phyloP scores from a whole-genome alignment of 2,329 filamentous ascomycete species.

The Neurospora sp. region DNA sequence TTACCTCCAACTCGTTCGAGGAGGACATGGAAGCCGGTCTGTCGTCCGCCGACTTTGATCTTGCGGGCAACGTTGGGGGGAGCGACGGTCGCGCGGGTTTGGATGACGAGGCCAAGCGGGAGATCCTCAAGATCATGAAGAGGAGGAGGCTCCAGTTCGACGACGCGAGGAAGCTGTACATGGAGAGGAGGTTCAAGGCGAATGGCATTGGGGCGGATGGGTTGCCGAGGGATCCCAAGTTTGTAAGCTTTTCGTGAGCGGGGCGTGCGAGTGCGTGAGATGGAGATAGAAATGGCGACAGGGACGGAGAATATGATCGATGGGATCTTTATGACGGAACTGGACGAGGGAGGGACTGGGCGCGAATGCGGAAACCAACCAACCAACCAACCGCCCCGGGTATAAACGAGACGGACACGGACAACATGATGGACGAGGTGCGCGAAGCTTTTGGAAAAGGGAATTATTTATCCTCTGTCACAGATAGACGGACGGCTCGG shows the following conservation, averaged over 20 bases:
- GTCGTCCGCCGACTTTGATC: slow-evolving; percentile 72
- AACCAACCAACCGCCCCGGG: background rate
- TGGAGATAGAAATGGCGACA: background rate
- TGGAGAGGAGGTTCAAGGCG: slow-evolving; percentile 74
- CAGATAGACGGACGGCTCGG: background rate
- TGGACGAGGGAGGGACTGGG: background rate
- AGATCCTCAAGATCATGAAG: slow-evolving; percentile 89
- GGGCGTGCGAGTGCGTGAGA: background rate
- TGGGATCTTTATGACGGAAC: background rate
- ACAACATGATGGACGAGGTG: background rate
- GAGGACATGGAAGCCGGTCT: slow-evolving; percentile 84
- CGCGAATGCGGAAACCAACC: background rate
- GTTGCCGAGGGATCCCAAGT: slow-evolving; percentile 81
- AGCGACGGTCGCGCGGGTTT: slow-evolving; percentile 74
- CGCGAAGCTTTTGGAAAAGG: background rate
- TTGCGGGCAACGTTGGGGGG: slow-evolving; percentile 66
- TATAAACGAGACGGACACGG: background rate
- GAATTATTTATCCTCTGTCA: background rate
- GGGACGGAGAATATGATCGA: background rate
- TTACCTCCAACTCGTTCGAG: slow-evolving; percentile 63
- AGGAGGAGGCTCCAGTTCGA: slow-evolving; percentile 73
- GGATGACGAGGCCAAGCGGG: slow-evolving; percentile 68
- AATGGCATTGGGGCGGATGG: slow-evolving; percentile 87
- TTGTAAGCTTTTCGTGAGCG: slow-evolving; percentile 74
- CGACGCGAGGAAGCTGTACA: slow-evolving; percentile 77